A percentile compares a stretch with the other conserved stretches of the same genome.
phyloP scores from a whole-genome alignment of 2,329 filamentous ascomycete genomes.

The Fusarium ambrosium region DNA sequence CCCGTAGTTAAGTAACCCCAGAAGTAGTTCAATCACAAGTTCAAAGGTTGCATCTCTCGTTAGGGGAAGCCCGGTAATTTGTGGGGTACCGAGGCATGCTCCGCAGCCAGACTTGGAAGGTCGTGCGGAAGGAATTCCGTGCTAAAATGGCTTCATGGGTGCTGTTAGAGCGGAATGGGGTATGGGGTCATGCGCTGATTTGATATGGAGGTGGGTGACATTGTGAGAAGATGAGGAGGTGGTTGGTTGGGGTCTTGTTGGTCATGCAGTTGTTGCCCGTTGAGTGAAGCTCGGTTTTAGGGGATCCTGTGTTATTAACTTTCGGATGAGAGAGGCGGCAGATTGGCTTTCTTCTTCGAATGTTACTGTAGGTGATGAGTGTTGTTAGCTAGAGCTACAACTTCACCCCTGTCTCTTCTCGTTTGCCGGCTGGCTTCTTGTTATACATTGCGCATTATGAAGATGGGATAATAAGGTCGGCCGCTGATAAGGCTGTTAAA shows the following conservation, averaged over 20 bases:
- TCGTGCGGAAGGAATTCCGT: slow-evolving; percentile 42
- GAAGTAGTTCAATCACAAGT: slow-evolving; percentile 34
- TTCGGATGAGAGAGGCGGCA: background rate
- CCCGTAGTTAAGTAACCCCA: slow-evolving; percentile 9
- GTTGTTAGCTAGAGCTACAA: background rate
- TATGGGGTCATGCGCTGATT: background rate
- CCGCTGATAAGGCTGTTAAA: background rate
- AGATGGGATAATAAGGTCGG: background rate
- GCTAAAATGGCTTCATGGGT: slow-evolving; percentile 4
- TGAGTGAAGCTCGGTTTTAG: background rate
- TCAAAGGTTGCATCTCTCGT: slow-evolving; percentile 22
- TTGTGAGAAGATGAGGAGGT: background rate
- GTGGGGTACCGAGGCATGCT: slow-evolving; percentile 41
- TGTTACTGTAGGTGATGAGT: background rate
- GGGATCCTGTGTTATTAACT: background rate
- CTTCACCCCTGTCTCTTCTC: background rate
- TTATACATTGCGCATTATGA: background rate
- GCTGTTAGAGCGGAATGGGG: background rate
- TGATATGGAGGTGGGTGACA: slow-evolving; percentile 3
- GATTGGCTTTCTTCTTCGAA: background rate
- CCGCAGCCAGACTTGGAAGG: slow-evolving; percentile 18
- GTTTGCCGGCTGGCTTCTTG: background rate
- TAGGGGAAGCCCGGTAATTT: slow-evolving; percentile 5
- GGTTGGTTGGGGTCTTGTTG: background rate
- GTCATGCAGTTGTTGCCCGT: background rate